These are phyloP conservation scores for Trichoderma lentiforme DNA, from an alignment of 2,329 filamentous ascomycete species.

Conservation along the genomic window DNA sequence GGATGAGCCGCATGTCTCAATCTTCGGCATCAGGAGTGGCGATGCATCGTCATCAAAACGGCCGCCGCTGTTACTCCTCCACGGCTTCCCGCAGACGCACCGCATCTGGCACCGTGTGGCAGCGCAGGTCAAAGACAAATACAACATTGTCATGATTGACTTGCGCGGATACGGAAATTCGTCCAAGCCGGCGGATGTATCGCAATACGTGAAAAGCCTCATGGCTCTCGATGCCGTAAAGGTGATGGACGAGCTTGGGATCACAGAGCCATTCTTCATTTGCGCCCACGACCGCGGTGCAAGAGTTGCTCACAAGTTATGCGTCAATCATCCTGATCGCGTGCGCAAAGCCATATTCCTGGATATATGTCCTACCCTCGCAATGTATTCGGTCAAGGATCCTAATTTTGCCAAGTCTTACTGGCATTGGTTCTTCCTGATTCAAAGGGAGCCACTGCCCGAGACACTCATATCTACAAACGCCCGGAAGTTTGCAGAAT, in stretches of 20 bases:
- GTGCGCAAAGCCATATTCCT: conserved; percentile 44
- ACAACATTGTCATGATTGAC: conserved; percentile 45
- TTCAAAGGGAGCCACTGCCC: conserved; percentile 49
- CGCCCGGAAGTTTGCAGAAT: conserved; percentile 39
- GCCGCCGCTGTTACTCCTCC: conserved; percentile 45
- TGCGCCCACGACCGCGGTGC: conserved; percentile 58
- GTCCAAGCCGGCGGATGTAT: conserved; percentile 39
- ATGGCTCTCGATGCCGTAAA: conserved; percentile 47
- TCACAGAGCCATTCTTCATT: conserved; percentile 40
- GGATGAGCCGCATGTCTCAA: background rate
- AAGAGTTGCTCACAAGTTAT: conserved; percentile 52
- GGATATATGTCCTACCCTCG: conserved; percentile 54
- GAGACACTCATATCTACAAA: conserved; percentile 43
- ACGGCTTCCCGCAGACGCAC: conserved; percentile 51
- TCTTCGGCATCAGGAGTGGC: background rate
- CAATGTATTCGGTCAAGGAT: conserved; percentile 48
- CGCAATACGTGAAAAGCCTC: conserved; percentile 43
- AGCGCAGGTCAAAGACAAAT: conserved; percentile 36
- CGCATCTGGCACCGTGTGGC: conserved; percentile 51
- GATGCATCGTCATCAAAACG: conserved; percentile 26
- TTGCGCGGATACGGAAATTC: conserved; percentile 51
- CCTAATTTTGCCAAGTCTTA: conserved; percentile 46
- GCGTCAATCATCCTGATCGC: conserved; percentile 42
- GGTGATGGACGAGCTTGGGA: conserved; percentile 44
- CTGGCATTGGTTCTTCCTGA: conserved; percentile 59